These are phyloP conservation scores for Penicillium psychrosexuale DNA, from an alignment of 2,329 filamentous ascomycete species.

Conservation along the genomic window DNA sequence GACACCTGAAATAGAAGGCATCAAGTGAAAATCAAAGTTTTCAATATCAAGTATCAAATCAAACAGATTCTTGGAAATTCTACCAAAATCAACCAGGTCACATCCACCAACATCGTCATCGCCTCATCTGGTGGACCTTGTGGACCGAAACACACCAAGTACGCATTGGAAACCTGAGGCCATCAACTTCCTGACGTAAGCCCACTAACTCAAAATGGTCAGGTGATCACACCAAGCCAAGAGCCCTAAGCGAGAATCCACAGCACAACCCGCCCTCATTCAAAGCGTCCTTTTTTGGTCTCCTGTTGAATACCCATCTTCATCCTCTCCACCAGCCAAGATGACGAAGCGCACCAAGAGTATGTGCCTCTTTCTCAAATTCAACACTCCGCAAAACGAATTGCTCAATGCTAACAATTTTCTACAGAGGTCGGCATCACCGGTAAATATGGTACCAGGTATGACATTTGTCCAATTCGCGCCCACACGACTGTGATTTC, in stretches of 20 bases:
- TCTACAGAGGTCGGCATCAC: constrained; percentile 83
- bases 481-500: constrained; percentile 14
- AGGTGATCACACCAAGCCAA: constrained; percentile 31
- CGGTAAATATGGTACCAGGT: constrained; percentile 98
- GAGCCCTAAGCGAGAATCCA: constrained; percentile 44
- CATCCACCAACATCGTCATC: constrained; percentile 1
- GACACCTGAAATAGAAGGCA: constrained; percentile 1
- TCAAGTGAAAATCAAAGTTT: neutral
- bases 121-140: constrained; percentile 2
- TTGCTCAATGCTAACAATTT: constrained; percentile 31
- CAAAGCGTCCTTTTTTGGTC: constrained; percentile 34
- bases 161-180: constrained; percentile 10
- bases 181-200: constrained; percentile 1
- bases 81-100: neutral
- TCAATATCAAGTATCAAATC: neutral
- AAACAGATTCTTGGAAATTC: neutral
- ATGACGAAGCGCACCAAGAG: constrained; percentile 96
- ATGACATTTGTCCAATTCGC: constrained; percentile 47
- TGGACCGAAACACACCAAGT: constrained; percentile 1
- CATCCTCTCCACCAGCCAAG: constrained; percentile 53
- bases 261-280: constrained; percentile 31
- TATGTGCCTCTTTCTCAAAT: constrained; percentile 28
- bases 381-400: neutral
- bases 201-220: constrained; percentile 13
- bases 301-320: constrained; percentile 38